phyloP scores from a whole-genome alignment of 1,139 yeast species.

The Sporopachydermia cereana region DNA sequence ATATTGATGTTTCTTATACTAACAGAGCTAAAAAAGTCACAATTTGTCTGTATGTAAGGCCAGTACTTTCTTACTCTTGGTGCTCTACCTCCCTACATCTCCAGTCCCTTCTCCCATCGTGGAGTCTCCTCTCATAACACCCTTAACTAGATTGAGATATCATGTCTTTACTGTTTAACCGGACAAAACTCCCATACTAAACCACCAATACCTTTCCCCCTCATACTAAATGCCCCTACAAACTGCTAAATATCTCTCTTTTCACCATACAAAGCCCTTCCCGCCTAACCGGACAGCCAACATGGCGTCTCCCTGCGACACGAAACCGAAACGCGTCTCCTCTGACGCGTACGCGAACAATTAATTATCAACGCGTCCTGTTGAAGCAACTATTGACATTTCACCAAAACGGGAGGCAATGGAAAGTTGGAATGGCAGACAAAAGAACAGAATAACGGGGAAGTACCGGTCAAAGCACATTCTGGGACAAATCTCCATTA shows the following conservation, averaged over 20 bases:
- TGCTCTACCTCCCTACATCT: too few species aligned
- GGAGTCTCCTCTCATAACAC: too few species aligned
- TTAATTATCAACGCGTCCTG: background rate
- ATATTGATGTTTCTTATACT: too few species aligned
- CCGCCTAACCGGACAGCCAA: slow-evolving; percentile 13
- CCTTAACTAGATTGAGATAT: too few species aligned
- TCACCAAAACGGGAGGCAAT: background rate
- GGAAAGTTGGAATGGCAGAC: background rate
- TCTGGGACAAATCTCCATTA: too few species aligned
- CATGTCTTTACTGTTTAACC: background rate
- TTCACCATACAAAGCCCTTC: slow-evolving; percentile 16
- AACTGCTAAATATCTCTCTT: slow-evolving; percentile 14
- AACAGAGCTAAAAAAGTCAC: too few species aligned
- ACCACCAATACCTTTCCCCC: background rate
- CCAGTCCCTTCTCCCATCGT: too few species aligned
- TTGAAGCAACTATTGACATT: background rate
- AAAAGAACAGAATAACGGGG: background rate
- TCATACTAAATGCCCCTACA: too few species aligned
- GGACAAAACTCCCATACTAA: too few species aligned
- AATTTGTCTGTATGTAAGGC: too few species aligned
- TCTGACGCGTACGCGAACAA: too few species aligned
- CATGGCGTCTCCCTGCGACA: background rate
- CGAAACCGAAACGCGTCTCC: background rate
- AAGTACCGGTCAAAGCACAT: background rate
- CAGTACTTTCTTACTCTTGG: too few species aligned